Conservation (phyloP, 2,329 filamentous ascomycete species). For the Colletotrichum navitas region DNA sequence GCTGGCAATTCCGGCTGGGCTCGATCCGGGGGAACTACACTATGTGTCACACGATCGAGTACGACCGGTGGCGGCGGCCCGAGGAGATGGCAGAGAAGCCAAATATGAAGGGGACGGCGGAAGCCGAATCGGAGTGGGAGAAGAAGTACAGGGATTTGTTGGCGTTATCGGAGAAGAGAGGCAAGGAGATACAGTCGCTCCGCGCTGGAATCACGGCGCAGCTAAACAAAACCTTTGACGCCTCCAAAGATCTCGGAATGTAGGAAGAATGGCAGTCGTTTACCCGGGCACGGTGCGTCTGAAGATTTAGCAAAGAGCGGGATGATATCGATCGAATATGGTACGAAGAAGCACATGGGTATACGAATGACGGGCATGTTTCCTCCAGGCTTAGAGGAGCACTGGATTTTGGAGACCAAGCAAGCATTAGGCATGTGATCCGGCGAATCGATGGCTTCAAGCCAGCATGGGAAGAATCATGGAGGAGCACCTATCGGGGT, state of each 20-base stretch:
- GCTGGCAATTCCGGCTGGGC: constrained; percentile 69
- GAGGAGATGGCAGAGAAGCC: constrained; percentile 47
- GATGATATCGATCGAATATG: not conserved
- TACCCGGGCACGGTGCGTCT: not conserved
- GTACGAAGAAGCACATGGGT: not conserved
- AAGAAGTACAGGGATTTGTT: constrained; percentile 69
- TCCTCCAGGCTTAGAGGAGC: not conserved
- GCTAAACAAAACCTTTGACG: constrained; percentile 42
- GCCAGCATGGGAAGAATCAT: constrained; percentile 4
- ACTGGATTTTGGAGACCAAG: not conserved
- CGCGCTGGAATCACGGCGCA: constrained; percentile 58
- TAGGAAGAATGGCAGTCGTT: not conserved
- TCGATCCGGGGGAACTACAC: constrained; percentile 64
- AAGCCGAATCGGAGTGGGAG: constrained; percentile 57
- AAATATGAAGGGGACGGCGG: constrained; percentile 3
- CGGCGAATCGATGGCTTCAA: constrained; percentile 6
- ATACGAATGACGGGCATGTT: not conserved
- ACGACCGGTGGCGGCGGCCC: constrained; percentile 56
- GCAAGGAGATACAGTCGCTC: constrained; percentile 63
- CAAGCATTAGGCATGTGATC: not conserved
- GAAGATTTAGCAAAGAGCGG: not conserved
- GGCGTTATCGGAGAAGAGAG: constrained; percentile 69
- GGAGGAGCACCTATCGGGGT: not conserved
- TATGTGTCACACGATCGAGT: constrained; percentile 63
- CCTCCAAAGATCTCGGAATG: constrained; percentile 6